Base-by-base conservation (phyloP, 179 eudicot species). In the Monotropa hypopitys region DNA sequence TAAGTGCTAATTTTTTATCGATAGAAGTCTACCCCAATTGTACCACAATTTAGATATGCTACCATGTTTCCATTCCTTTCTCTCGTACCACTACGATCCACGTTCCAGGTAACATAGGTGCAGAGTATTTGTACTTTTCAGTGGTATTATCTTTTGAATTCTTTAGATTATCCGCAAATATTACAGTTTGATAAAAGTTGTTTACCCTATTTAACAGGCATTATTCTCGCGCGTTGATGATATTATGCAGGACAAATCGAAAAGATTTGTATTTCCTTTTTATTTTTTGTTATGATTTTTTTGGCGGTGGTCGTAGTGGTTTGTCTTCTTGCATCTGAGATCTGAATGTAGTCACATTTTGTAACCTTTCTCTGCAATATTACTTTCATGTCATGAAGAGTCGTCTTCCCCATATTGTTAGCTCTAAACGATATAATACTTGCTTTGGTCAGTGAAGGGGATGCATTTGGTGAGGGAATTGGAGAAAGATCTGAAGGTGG, bases 401-500 rank as follows among this genome's bases (percentile, higher is more conserved):
- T 33, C 21, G 53, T 30, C 40, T 62, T 75, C 56, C 20, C 63
- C 26, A 47, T 46, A 63, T 28, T 26, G 16, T 42, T 62, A 20
- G 42, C 32, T 57, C 72, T 40, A 74, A 74, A 45, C 70, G 33
- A 18, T n/a, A 49, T 50, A 73, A 56, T 76, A 15, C 28, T 70
- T 81, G 42, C 84, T 72, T 77, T 79, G 82, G 73, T 15, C 89
- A 95, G 99, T 95, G 81, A 90, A 86, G 86, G 99, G 99, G 81
- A 95, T 95, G 97, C 89, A 93, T 81, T 87, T 95, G 85, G 99
- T 95, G 71, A 83, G 91, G 80, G 97, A 95, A 79, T 77, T 95
- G 84, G 99, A 95, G 86, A 88, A 84, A 82, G 99, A 95, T 86
- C 86, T 95, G 89, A 90, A 95, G 92, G 84, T 93, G 81, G 97